Evolutionary conservation across 768 basidiomycete genomes (phyloP), one percentile per base, ranked within the genome.

Genomic region (Cystoderma amianthinum): DNA sequence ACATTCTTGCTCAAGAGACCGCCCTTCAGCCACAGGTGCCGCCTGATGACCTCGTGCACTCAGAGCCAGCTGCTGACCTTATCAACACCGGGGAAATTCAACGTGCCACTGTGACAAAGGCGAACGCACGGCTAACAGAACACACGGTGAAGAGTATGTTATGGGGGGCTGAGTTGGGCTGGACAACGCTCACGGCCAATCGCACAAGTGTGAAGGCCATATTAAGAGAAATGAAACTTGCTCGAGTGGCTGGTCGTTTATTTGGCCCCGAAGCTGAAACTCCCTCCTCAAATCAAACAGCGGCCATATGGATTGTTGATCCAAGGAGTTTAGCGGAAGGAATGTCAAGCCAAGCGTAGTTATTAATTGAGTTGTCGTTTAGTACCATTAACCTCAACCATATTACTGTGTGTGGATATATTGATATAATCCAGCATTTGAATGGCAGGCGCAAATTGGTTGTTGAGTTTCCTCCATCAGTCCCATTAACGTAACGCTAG

Each of bases 141-240:
- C 90, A 93, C 56, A 93, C 91, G 0, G 74, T 86, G 6, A 70
- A 77, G 42, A 86, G 82, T 41, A 65, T 92, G 64, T 61, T 80
- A 15, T 76, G 74, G 53, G 91, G 90, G 12, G 76, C 82, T 0
- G 62, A 62, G 28, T 61, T 73, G 19, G 80, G 82, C 0, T 82
- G 85, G 85, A 93, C 91, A 46, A 89, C 86, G n/a, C 63, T 94
- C 36, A 93, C 90, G 3, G 88, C 88, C 6, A 94, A 95, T 50
- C 70, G 77, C 48, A 72, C 82, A 21, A 89, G 89, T 48, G 77
- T 92, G 18, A 80, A 73, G 52, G 80, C 80, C 17, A 66, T 93
- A n/a, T 45, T 91, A 44, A 68, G 78, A 45, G 84, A 84, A 57
- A 72, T 90, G 58, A 74, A 67, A 42, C 52, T 58, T 12, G 61